phyloP scores from a whole-genome alignment of 176 grass and related monocot genomes.

The Raddia distichophylla region DNA sequence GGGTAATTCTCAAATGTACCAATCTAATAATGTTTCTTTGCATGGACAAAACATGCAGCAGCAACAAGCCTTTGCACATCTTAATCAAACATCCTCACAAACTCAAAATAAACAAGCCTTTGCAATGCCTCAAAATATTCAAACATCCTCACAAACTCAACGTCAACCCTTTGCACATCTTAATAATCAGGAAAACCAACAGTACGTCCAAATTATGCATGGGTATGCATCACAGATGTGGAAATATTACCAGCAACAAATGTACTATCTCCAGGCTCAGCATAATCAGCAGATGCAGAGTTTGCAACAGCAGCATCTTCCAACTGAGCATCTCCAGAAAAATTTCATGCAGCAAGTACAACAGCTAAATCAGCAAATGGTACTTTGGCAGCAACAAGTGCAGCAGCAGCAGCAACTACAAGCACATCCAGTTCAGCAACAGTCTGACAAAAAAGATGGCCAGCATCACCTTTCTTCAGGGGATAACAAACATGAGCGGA shows the following conservation, averaged over 20 bases:
- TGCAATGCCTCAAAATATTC: slow-evolving; percentile 49
- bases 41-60: slow-evolving; percentile 53
- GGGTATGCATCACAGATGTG: slow-evolving; percentile 72
- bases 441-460: slow-evolving; percentile 40
- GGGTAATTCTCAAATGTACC: slow-evolving; percentile 52
- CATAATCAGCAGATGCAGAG: slow-evolving; percentile 71
- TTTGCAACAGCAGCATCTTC: slow-evolving; percentile 75
- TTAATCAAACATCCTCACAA: slow-evolving; percentile 52
- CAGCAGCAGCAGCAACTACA: slow-evolving; percentile 51
- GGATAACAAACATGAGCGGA: slow-evolving; percentile 41
- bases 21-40: slow-evolving; percentile 54
- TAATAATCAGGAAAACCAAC: slow-evolving; percentile 51
- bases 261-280: slow-evolving; percentile 75
- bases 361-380: slow-evolving; percentile 67
- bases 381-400: slow-evolving; percentile 65
- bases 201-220: slow-evolving; percentile 58
- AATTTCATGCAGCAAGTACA: slow-evolving; percentile 56
- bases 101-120: slow-evolving; percentile 14
- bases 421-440: slow-evolving; percentile 50
- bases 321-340: slow-evolving; percentile 61
- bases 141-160: slow-evolving; percentile 52
- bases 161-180: slow-evolving; percentile 42
- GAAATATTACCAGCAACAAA: slow-evolving; percentile 92
- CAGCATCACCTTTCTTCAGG: slow-evolving; percentile 38
- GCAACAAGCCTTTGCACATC: slow-evolving; percentile 51